These are phyloP conservation scores for Inga oerstediana DNA, from an alignment of 306 rosid genomes.

Conservation along the genomic window DNA sequence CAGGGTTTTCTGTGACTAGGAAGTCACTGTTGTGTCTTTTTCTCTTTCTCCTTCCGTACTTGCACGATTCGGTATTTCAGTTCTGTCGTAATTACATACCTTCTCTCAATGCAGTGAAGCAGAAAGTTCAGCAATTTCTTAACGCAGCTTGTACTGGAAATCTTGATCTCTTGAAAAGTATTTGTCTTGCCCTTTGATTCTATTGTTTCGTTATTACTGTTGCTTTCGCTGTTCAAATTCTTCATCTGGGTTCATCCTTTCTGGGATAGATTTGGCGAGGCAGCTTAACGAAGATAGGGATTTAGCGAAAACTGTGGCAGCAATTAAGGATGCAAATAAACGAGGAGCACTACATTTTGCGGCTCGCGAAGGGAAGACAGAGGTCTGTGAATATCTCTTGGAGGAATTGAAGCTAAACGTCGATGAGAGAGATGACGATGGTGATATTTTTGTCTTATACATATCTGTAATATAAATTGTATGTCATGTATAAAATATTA, in stretches of 20 bases:
- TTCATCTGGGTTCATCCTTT: conserved; percentile 23
- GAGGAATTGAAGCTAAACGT: conserved; percentile 77
- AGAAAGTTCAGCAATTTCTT: conserved; percentile 79
- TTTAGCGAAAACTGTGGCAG: conserved; percentile 65
- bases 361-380: conserved; percentile 81
- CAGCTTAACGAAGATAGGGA: conserved; percentile 81
- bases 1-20: not conserved
- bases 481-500: not conserved
- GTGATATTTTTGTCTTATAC: conserved; percentile 28
- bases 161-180: conserved; percentile 85
- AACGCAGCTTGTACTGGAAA: conserved; percentile 83
- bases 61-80: not conserved
- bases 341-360: conserved; percentile 96
- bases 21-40: not conserved
- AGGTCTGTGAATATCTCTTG: conserved; percentile 72
- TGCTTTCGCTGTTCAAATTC: not conserved
- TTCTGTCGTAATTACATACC: not conserved
- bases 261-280: conserved; percentile 58
- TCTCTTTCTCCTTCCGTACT: not conserved
- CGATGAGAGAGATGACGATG: conserved; percentile 88
- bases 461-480: not conserved
- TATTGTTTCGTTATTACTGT: not conserved
- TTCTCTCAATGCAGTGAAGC: conserved; percentile 58
- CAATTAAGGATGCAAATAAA: conserved; percentile 87
- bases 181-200: not conserved